Evolutionary conservation across 768 basidiomycete species (phyloP), one percentile per base, ranked within the genome.

Genomic region (Daedaleopsis sinensis): DNA sequence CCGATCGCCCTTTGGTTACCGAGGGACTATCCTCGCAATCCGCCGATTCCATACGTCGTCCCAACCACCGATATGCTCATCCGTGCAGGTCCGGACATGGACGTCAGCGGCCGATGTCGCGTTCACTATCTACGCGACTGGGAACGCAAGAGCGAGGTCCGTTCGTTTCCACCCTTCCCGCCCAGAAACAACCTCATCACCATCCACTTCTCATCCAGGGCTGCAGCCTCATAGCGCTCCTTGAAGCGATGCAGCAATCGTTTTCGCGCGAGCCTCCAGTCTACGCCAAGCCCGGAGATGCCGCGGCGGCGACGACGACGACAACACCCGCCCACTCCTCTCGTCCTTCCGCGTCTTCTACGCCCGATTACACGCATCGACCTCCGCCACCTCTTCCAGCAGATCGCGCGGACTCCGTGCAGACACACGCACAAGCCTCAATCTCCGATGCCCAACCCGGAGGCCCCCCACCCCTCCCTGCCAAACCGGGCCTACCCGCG

Each of bases 31-130:
- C 96, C 96, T 4, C 80, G 82, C 46, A 79, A 79, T 13, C 88
- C 95, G 0, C 97, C 97, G 21, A 83, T 98, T 68, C 82, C 81
- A 21, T 98, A 94, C 77, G 95, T 99, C 66, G 90, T 94, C 13
- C 96, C 97, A 37, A 97, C 94, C 2, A 83, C 79, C 55, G 88
- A 92, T 69, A 94, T 99, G 89, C 87, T 95, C 61, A 86, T 99
- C 67, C 87, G 88, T 66, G 81, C 92, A 12, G 84, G 88, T 21
- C 83, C 79, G 48, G 80, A 83, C 70, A 81, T 98, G 68, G 94
- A 98, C 68, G 82, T 91, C 56, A 93, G 89, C 70, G 96, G 91
- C 21, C 79, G 81, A 64, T 93, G 85, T 69, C 78, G 74, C 43
- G 78, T 87, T 43, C 84, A 88, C 43, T 96, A 94, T 71, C 70